phyloP scores from a whole-genome alignment of 768 basidiomycete species.

The Russula abietina region DNA sequence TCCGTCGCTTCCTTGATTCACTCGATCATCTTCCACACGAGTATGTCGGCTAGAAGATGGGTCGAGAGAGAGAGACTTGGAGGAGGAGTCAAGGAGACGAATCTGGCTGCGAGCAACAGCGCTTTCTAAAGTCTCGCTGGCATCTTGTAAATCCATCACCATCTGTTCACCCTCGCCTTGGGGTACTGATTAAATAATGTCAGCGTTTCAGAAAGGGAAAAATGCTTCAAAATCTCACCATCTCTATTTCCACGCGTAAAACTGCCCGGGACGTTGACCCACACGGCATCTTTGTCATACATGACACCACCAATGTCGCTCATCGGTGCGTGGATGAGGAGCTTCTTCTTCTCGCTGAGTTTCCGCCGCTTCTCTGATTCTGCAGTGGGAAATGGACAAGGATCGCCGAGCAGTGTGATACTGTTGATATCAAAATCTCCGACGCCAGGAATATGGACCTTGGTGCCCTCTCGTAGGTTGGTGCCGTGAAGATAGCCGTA shows the following conservation, averaged over 20 bases:
- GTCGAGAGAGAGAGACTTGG: conserved; percentile 52
- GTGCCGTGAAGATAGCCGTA: conserved; percentile 95
- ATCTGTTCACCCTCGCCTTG: conserved; percentile 96
- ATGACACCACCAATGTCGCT: conserved; percentile 94
- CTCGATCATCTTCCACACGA: conserved; percentile 29
- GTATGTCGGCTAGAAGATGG: conserved; percentile 27
- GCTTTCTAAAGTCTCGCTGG: conserved; percentile 74
- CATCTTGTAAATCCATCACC: conserved; percentile 96
- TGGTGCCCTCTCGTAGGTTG: conserved; percentile 66
- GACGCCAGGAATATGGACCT: conserved; percentile 90
- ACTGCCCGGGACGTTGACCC: conserved; percentile 94
- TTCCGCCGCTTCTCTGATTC: conserved; percentile 89
- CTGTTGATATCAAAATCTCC: conserved; percentile 79
- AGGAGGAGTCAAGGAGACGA: conserved; percentile 76
- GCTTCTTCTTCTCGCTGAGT: conserved; percentile 90
- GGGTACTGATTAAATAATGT: conserved; percentile 40
- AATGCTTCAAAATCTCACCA: conserved; percentile 36
- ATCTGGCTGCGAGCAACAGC: conserved; percentile 76
- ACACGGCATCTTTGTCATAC: conserved; percentile 98
- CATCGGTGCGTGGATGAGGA: conserved; percentile 95
- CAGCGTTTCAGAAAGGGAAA: background rate
- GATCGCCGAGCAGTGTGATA: conserved; percentile 78
- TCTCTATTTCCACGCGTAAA: conserved; percentile 76
- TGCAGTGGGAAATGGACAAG: conserved; percentile 87
- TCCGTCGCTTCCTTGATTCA: conserved; percentile 27